Evolutionary conservation across 305 asterid species (phyloP).

Genomic region (Coffea humblotiana): DNA sequence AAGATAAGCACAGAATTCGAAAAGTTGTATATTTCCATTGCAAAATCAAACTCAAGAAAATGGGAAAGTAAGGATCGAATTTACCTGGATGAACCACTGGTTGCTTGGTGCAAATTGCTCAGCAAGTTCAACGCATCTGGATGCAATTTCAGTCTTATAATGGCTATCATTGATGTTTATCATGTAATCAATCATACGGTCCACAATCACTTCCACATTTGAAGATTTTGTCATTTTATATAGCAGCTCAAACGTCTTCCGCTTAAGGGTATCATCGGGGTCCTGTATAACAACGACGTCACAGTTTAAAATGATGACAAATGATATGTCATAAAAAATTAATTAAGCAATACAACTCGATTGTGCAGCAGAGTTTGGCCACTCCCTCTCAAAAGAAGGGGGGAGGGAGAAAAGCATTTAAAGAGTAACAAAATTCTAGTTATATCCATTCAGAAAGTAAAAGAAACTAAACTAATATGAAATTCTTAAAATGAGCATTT

Average conservation of each 20-base stretch:
- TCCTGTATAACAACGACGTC: slow-evolving; percentile 54
- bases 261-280: slow-evolving; percentile 96
- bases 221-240: slow-evolving; percentile 99
- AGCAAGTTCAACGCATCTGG: slow-evolving; percentile 96
- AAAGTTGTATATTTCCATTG: slow-evolving; percentile 9
- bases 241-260: slow-evolving; percentile 93
- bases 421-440: not conserved
- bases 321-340: not conserved
- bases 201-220: slow-evolving; percentile 96
- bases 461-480: not conserved
- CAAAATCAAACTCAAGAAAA: not conserved
- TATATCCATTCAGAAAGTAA: not conserved
- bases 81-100: slow-evolving; percentile 98
- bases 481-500: not conserved
- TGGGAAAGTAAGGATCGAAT: slow-evolving; percentile 8
- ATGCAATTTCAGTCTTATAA: slow-evolving; percentile 96
- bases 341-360: not conserved
- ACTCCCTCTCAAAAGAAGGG: not conserved
- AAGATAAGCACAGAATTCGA: slow-evolving; percentile 26
- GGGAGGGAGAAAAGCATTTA: not conserved
- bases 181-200: slow-evolving; percentile 95
- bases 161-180: slow-evolving; percentile 85
- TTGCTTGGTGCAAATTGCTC: slow-evolving; percentile 99
- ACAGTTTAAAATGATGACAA: slow-evolving; percentile 11
- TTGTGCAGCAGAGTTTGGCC: not conserved